Conservation (phyloP, 768 basidiomycete genomes). For the Coprinellus micaceus region DNA sequence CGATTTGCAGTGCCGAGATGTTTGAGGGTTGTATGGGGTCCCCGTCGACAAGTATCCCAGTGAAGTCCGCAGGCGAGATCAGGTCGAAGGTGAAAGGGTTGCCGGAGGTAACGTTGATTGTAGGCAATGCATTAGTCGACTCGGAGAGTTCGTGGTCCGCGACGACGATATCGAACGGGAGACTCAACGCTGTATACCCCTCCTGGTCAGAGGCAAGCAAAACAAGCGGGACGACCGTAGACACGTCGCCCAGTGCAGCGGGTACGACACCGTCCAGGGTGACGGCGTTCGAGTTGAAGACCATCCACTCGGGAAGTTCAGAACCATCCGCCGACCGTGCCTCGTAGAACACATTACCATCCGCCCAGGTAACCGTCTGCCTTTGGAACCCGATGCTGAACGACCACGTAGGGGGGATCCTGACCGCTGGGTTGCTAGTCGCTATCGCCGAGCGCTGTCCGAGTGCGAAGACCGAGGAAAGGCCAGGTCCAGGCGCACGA, state of each 20-base stretch:
- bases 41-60: conserved; percentile 62
- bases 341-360: conserved; percentile 54
- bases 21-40: conserved; percentile 53
- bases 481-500: conserved; percentile 46
- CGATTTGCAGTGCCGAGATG: conserved; percentile 53
- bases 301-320: conserved; percentile 70
- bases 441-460: conserved; percentile 55
- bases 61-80: conserved; percentile 54
- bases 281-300: conserved; percentile 59
- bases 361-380: conserved; percentile 37
- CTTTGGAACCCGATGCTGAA: conserved; percentile 84
- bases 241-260: conserved; percentile 32
- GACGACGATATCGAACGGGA: conserved; percentile 65
- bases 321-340: conserved; percentile 66
- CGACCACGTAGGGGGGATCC: conserved; percentile 80
- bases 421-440: conserved; percentile 49
- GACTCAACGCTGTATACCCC: conserved; percentile 60
- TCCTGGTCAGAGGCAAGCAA: conserved; percentile 70
- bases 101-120: conserved; percentile 67
- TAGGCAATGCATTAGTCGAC: conserved; percentile 44
- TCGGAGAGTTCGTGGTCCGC: conserved; percentile 66
- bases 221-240: conserved; percentile 45
- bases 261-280: conserved; percentile 84
- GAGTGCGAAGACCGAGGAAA: conserved; percentile 75
- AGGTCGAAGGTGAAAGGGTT: conserved; percentile 50